Evolutionary conservation across 2,329 filamentous ascomycete genomes (phyloP).

Genomic region (Nigrospora oryzae): DNA sequence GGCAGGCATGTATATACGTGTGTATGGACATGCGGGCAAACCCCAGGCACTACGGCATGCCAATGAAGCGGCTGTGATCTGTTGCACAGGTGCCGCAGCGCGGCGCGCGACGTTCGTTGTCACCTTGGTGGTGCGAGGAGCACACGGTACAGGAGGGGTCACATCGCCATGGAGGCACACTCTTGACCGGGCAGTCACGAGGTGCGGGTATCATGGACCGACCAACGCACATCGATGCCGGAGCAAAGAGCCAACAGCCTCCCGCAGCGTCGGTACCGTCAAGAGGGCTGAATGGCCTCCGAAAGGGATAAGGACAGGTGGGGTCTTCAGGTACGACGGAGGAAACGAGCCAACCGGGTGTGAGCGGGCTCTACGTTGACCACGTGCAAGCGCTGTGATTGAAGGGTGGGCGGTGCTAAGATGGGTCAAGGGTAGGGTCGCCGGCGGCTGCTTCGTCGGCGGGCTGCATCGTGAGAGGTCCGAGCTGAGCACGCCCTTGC

Average conservation of each 20-base stretch:
- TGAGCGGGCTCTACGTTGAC: background rate
- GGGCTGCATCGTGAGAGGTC: background rate
- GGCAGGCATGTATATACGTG: background rate
- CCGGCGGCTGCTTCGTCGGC: background rate
- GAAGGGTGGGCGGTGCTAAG: background rate
- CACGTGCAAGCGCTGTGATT: constrained; percentile 5
- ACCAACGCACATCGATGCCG: too few relatives aligned
- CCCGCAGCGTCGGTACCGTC: too few relatives aligned
- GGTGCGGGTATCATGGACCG: too few relatives aligned
- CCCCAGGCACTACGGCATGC: too few relatives aligned
- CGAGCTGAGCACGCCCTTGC: background rate
- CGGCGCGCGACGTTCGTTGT: too few relatives aligned
- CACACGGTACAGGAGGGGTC: too few relatives aligned
- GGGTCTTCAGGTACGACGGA: background rate
- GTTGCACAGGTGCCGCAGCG: too few relatives aligned
- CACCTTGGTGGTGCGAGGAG: too few relatives aligned
- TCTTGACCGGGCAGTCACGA: too few relatives aligned
- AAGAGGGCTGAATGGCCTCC: background rate
- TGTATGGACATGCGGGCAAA: background rate
- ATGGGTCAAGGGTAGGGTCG: constrained; percentile 3
- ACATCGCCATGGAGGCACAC: too few relatives aligned
- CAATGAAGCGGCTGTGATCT: too few relatives aligned
- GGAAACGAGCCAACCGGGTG: constrained; percentile 1
- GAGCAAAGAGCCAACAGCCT: too few relatives aligned
- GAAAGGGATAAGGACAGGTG: background rate